Evolutionary conservation across 129 eudicot genomes (phyloP), one percentile per base, ranked within the genome.

Genomic region (Apium graveolens): DNA sequence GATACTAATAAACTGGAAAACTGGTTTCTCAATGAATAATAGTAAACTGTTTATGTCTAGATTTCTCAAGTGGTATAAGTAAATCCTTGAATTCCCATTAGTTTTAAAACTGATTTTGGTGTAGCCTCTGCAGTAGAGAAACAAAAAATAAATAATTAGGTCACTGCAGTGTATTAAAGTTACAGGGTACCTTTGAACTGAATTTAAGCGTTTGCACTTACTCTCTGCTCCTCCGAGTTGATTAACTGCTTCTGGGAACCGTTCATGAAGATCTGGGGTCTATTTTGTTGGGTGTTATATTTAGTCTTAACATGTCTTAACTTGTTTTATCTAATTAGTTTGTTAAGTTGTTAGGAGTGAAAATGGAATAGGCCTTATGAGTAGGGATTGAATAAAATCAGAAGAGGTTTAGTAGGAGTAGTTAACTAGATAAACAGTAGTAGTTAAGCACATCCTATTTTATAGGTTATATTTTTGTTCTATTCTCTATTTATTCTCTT

Each of bases 221-320:
- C 99, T 96, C 82, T 96, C 93, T 75, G 99, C 96, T 75, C 99
- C 99, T 60, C 99, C 99, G 34, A 96, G 92, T 70, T 90, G 99
- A 81, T 92, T 92, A 43, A 96, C 97, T 9, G 99, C 99, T 55
- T 96, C 93, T 53, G 87, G 85, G 86, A 96, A 96, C 34, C 97
- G 86, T 79, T 90, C 90, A 74, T 96, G 99, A 70, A 92, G 97
- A 72, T 96, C 97, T 35, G 88, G 91, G n/a, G 99, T 92, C 99
- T n/a, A n/a, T n/a, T n/a, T n/a, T n/a, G n/a, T n/a, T n/a, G n/a
- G n/a, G n/a, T n/a, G n/a, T n/a, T n/a, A n/a, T n/a, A n/a, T n/a
- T n/a, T n/a, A n/a, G n/a, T n/a, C n/a, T n/a, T n/a, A n/a, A n/a
- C n/a, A n/a, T n/a, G n/a, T n/a, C n/a, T n/a, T n/a, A n/a, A n/a